Conservation (phyloP, 2,329 filamentous ascomycete genomes). For the Cercospora nicotianae region DNA sequence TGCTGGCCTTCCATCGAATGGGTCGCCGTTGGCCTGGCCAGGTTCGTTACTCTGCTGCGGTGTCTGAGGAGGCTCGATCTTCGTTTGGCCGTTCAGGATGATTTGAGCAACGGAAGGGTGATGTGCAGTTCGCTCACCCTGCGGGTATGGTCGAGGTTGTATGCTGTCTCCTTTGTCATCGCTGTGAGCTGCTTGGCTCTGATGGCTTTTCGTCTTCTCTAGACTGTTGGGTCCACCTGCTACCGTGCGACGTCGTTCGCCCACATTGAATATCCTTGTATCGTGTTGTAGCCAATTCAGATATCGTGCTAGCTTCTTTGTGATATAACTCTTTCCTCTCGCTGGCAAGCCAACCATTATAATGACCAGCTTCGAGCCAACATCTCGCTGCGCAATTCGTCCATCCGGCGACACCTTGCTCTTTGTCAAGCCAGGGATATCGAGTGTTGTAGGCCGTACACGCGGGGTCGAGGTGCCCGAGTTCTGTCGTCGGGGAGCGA, state of each 20-base stretch:
- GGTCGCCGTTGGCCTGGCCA: conserved; percentile 18
- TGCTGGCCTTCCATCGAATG: conserved; percentile 31
- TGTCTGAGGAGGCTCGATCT: conserved; percentile 39
- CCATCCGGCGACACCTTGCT: conserved; percentile 95
- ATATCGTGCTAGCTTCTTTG: conserved; percentile 94
- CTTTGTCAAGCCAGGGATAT: conserved; percentile 93
- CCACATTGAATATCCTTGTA: conserved; percentile 95
- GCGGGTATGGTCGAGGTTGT: conserved; percentile 14
- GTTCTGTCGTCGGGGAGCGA: conserved; percentile 61
- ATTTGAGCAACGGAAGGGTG: conserved; percentile 54
- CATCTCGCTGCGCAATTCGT: conserved; percentile 87
- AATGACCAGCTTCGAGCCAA: conserved; percentile 94
- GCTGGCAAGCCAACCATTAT: conserved; percentile 97
- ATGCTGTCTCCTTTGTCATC: conserved; percentile 20
- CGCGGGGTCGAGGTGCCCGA: conserved; percentile 76
- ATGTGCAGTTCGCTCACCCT: conserved; percentile 18
- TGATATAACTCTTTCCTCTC: conserved; percentile 96
- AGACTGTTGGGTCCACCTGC: conserved; percentile 56
- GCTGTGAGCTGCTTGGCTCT: conserved; percentile 9
- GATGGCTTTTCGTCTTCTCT: conserved; percentile 35
- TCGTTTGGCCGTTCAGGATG: conserved; percentile 58
- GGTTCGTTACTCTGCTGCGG: conserved; percentile 24
- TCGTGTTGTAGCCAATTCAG: conserved; percentile 97
- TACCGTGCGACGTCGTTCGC: conserved; percentile 80
- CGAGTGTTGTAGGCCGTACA: conserved; percentile 88